Evolutionary conservation across 2,329 filamentous ascomycete species (phyloP).

Genomic region (Trichoderma simmonsii): DNA sequence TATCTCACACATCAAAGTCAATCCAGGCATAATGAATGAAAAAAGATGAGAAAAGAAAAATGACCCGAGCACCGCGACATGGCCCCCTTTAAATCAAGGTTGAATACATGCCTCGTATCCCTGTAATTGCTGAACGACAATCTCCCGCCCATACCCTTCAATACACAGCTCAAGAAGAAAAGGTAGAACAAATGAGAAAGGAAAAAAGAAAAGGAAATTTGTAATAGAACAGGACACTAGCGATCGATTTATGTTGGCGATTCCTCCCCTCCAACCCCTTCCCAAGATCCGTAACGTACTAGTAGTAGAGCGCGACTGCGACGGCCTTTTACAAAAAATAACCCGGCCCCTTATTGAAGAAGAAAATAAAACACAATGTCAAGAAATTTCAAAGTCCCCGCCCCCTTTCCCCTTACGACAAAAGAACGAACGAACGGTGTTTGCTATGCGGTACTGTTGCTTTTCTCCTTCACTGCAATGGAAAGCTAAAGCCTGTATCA

Average conservation of each 20-base stretch:
- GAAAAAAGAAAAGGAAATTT: neutral
- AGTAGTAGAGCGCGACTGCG: slow-evolving; percentile 11
- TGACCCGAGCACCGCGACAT: neutral
- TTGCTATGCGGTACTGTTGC: slow-evolving; percentile 8
- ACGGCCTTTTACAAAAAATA: slow-evolving; percentile 4
- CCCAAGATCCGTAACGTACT: neutral
- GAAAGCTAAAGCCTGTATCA: neutral
- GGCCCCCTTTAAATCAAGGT: neutral
- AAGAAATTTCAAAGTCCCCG: slow-evolving; percentile 8
- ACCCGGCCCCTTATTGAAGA: neutral
- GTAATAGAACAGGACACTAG: neutral
- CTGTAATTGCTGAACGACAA: neutral
- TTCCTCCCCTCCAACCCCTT: neutral
- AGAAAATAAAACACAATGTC: neutral
- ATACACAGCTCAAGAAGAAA: neutral
- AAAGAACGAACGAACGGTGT: slow-evolving; percentile 14
- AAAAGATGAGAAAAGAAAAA: neutral
- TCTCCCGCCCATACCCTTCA: slow-evolving; percentile 4
- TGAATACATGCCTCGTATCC: neutral
- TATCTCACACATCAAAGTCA: neutral
- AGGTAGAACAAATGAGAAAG: neutral
- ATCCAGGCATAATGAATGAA: neutral
- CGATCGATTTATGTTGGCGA: neutral
- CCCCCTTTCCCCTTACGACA: neutral
- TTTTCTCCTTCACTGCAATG: neutral